phyloP scores from a whole-genome alignment of 2,329 filamentous ascomycete species.

The Aspergillus proliferans region DNA sequence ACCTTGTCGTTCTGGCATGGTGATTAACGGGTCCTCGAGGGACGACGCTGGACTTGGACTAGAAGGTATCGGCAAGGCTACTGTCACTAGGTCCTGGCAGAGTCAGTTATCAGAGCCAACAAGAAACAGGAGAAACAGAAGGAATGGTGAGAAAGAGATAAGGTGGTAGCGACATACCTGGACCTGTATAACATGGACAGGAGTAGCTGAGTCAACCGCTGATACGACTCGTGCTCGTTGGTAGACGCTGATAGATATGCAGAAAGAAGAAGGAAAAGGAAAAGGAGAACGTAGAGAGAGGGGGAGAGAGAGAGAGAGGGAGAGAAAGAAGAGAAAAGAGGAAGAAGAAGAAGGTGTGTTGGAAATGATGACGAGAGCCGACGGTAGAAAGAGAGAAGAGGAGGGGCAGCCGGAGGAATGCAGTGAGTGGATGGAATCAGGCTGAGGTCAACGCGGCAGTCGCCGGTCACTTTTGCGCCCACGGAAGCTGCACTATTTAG shows the following conservation, averaged over 20 bases:
- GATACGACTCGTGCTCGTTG: background rate
- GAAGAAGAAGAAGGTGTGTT: constrained; percentile 2
- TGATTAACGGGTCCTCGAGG: background rate
- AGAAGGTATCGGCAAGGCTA: background rate
- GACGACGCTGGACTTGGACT: background rate
- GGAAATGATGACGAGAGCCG: constrained; percentile 1
- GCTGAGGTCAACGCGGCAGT: constrained; percentile 13
- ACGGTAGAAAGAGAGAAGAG: constrained; percentile 6
- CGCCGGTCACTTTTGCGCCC: constrained; percentile 7
- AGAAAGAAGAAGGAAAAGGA: background rate
- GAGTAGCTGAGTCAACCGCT: background rate
- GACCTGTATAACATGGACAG: constrained; percentile 1
- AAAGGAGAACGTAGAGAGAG: background rate
- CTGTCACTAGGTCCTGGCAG: background rate
- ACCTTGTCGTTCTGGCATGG: constrained; percentile 22
- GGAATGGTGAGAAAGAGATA: background rate
- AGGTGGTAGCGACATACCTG: background rate
- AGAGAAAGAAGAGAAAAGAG: background rate
- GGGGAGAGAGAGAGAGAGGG: background rate
- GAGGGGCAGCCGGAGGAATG: constrained; percentile 11
- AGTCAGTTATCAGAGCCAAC: background rate
- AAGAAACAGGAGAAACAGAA: background rate
- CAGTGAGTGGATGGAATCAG: constrained; percentile 11
- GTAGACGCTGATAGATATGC: background rate
- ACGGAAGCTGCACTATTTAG: constrained; percentile 1